Conservation (phyloP, 441 rosid genomes). For the Euphorbia celastroides region DNA sequence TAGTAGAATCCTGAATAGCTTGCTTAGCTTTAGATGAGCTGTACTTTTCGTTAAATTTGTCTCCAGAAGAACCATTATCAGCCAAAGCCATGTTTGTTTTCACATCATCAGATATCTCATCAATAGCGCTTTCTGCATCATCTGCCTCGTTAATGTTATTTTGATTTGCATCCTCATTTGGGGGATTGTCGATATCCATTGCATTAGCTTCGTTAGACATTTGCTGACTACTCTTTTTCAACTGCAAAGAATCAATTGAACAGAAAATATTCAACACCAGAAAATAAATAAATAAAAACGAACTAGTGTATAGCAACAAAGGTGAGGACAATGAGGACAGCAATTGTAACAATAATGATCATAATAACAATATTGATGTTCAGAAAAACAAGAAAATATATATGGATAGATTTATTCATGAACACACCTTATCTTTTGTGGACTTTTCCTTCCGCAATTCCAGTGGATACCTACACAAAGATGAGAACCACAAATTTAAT, state of each 20-base stretch:
- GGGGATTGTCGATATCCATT: conserved; percentile 33
- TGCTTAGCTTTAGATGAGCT: conserved; percentile 36
- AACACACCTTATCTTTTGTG: conserved; percentile 74
- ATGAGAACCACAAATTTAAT: background rate
- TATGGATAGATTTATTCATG: background rate
- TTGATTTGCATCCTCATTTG: conserved; percentile 26
- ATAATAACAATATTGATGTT: background rate
- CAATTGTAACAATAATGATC: background rate
- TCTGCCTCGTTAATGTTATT: conserved; percentile 32
- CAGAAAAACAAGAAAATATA: conserved; percentile 8
- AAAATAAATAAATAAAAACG: background rate
- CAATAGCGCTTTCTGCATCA: conserved; percentile 42
- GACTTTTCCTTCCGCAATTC: conserved; percentile 93
- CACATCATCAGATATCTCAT: conserved; percentile 47
- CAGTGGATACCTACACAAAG: conserved; percentile 73
- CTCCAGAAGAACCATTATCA: conserved; percentile 29
- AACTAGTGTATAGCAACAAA: background rate
- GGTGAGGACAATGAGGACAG: background rate
- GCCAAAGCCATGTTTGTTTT: conserved; percentile 28
- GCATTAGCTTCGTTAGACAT: conserved; percentile 30
- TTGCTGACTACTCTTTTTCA: conserved; percentile 48
- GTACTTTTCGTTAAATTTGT: conserved; percentile 38
- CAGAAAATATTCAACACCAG: conserved; percentile 9
- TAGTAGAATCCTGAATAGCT: conserved; percentile 43
- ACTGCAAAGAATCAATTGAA: conserved; percentile 39